Evolutionary conservation across 164 flowering plant genomes (phyloP).

Genomic region (Aristolochia fimbriata): DNA sequence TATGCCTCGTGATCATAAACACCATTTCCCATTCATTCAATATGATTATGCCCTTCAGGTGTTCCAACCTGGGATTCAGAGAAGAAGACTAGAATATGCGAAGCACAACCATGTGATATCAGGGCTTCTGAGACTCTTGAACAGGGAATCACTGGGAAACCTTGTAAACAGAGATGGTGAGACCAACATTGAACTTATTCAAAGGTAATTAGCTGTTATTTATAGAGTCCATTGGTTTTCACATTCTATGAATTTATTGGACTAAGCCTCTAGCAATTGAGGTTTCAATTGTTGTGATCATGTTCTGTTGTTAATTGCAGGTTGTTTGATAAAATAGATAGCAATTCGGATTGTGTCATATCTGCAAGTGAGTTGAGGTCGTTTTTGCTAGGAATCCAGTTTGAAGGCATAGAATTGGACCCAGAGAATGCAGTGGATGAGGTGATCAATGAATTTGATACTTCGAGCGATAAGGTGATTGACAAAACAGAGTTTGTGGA

Average conservation of each 20-base stretch:
- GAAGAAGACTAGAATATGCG: constrained; percentile 50
- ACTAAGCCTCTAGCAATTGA: too few relatives aligned
- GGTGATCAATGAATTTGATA: constrained; percentile 64
- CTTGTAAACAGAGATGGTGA: constrained; percentile 51
- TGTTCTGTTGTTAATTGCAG: constrained; percentile 23
- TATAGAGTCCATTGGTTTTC: neutral
- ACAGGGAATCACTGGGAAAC: constrained; percentile 45
- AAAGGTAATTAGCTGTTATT: constrained; percentile 27
- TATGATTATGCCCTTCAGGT: constrained; percentile 33
- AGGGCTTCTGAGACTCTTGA: constrained; percentile 47
- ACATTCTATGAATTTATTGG: neutral
- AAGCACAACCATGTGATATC: constrained; percentile 72
- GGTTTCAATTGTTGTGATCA: neutral
- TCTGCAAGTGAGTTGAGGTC: constrained; percentile 54
- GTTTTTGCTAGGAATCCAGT: constrained; percentile 52
- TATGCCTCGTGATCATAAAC: too few relatives aligned
- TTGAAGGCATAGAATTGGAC: constrained; percentile 52
- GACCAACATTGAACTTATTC: constrained; percentile 36
- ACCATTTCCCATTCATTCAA: too few relatives aligned
- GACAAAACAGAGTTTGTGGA: constrained; percentile 36
- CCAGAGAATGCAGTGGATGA: constrained; percentile 47
- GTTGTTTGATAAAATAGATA: constrained; percentile 48
- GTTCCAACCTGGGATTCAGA: constrained; percentile 80
- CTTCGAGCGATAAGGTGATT: constrained; percentile 28
- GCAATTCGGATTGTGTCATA: constrained; percentile 30